These are phyloP conservation scores for Hypoxylon lienhwacheense DNA, from an alignment of 495 filamentous ascomycete species.

Conservation along the genomic window DNA sequence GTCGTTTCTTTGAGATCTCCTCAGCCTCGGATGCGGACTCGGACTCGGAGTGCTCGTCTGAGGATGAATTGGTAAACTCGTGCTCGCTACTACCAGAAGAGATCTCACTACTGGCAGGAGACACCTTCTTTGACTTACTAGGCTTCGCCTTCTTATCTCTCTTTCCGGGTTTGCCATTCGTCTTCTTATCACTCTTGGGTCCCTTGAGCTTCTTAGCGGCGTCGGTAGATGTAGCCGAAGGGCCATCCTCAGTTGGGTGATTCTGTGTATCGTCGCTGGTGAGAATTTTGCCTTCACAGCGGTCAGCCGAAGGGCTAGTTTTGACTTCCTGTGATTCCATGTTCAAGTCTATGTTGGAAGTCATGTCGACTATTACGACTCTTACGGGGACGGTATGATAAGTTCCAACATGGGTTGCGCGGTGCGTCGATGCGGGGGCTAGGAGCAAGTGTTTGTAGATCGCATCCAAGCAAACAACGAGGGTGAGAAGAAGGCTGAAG, in stretches of 20 bases:
- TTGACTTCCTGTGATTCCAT: slow-evolving; percentile 31
- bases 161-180: slow-evolving; percentile 42
- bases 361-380: slow-evolving; percentile 2
- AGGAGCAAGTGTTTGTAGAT: neutral
- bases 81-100: slow-evolving; percentile 36
- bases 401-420: neutral
- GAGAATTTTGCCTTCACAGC: slow-evolving; percentile 22
- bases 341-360: slow-evolving; percentile 24
- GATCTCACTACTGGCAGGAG: slow-evolving; percentile 36
- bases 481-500: neutral
- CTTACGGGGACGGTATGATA: slow-evolving; percentile 21
- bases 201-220: slow-evolving; percentile 32
- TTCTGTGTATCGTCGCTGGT: slow-evolving; percentile 11
- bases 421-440: neutral
- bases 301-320: slow-evolving; percentile 21
- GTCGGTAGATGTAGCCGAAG: slow-evolving; percentile 11
- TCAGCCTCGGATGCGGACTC: slow-evolving; percentile 24
- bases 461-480: neutral
- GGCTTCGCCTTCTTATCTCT: slow-evolving; percentile 44
- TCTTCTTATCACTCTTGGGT: slow-evolving; percentile 41
- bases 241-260: slow-evolving; percentile 27
- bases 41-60: slow-evolving; percentile 37
- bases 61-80: slow-evolving; percentile 36
- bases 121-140: slow-evolving; percentile 48
- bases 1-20: slow-evolving; percentile 42